These are phyloP conservation scores for Suillus subaureus DNA, from an alignment of 768 basidiomycete genomes.

Conservation along the genomic window DNA sequence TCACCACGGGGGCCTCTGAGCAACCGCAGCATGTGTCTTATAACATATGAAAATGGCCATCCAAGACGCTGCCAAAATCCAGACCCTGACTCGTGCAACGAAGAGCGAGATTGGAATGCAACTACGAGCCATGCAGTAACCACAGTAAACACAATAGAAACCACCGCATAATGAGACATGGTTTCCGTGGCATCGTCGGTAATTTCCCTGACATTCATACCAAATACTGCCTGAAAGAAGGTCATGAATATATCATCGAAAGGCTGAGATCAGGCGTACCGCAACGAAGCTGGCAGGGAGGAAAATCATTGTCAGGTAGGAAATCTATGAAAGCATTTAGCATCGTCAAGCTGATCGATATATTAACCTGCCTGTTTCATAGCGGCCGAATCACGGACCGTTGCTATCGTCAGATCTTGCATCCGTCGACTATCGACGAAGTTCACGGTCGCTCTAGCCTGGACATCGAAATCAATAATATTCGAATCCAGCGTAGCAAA, in stretches of 20 bases:
- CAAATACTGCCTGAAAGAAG: conserved; percentile 18
- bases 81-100: conserved; percentile 15
- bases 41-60: conserved; percentile 26
- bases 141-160: conserved; percentile 47
- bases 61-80: conserved; percentile 14
- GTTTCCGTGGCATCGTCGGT: conserved; percentile 22
- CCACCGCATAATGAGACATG: conserved; percentile 37
- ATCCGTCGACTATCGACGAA: conserved; percentile 45
- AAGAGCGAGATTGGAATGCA: conserved; percentile 43
- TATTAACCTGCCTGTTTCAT: conserved; percentile 25
- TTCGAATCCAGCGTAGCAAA: neutral
- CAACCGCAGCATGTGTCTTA: conserved; percentile 1
- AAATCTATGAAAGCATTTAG: conserved; percentile 38
- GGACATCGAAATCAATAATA: neutral
- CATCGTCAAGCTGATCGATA: neutral
- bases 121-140: conserved; percentile 55
- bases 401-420: conserved; percentile 11
- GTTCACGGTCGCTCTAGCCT: conserved; percentile 60
- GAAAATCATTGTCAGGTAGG: conserved; percentile 59
- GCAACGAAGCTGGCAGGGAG: conserved; percentile 50
- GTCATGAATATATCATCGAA: neutral
- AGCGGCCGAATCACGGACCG: conserved; percentile 15
- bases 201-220: conserved; percentile 25
- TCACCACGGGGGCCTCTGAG: neutral
- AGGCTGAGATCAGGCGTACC: conserved; percentile 19